Evolutionary conservation across 768 basidiomycete genomes (phyloP), one percentile per base, ranked within the genome.

Genomic region (Boletus tomentosulus): DNA sequence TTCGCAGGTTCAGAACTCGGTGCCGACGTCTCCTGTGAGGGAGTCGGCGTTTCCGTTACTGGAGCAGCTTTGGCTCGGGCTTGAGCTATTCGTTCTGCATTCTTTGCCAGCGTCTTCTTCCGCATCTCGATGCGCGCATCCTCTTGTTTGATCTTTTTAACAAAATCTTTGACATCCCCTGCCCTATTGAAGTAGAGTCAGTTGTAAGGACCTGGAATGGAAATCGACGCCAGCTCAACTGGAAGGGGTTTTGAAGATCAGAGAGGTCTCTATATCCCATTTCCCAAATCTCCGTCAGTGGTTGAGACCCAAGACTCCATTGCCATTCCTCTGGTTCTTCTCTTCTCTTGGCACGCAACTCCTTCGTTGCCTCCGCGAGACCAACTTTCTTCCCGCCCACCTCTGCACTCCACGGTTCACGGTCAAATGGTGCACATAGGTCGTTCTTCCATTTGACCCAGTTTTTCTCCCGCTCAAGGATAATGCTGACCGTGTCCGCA

Each of bases 401-500:
- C 47, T 79, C 76, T 41, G 70, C 67, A 11, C 71, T 72, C 80
- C 85, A 83, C 6, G 87, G 76, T 37, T 84, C 83, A 60, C 84
- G 85, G 65, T 91, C 89, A 63, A 94, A 93, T 3, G 86, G 81
- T 15, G 81, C 73, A 65, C 92, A 94, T 3, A 87, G 69, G 39
- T 89, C 85, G 58, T 88, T 89, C 73, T 94, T 94, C 92, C 91
- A 94, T 57, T 80, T 82, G 4, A 91, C 83, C 92, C 92, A 95
- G 62, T 92, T 93, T 66, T 83, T 85, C 71, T 95, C 92, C 48
- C 92, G 78, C 59, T 89, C 85, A 6, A 94, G 75, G 34, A 93
- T 85, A 9, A 78, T 74, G 48, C 67, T 74, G 25, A 88, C 85
- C 0, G 89, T 88, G 12, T 91, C 89, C 1, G 86, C 79, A 66